Base-by-base conservation (phyloP, 331 rosid species). In the Acacia pycnantha region DNA sequence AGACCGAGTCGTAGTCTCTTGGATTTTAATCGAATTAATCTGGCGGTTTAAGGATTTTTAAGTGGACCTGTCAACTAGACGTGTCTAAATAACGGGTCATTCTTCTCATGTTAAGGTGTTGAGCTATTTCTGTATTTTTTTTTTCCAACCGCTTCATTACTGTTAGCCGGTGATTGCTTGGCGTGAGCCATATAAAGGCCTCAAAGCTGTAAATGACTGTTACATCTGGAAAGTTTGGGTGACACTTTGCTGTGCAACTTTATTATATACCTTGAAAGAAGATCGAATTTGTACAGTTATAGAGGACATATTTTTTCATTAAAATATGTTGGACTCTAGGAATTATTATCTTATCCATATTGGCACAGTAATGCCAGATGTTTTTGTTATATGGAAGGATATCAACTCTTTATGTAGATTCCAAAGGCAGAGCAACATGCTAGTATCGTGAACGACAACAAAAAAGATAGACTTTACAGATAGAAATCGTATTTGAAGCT, bases 1-100 rank as follows among this genome's bases (percentile, higher is more conserved):
- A 35, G 79, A 37, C 44, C 5, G 31, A 73, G 72, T 67, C 5
- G 58, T 26, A 10, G 51, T 70, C 80, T 70, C 66, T 64, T 70
- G 18, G 47, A 76, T 10, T 27, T 81, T 65, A 67, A 70, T 76
- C 74, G 43, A 58, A 71, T 65, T 46, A 4, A 77, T 62, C 77
- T 29, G 33, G 41, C 16, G 44, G 43, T 81, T 40, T 68, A 54
- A 26, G 53, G 70, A 77, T 81, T 73, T 53, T 77, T 66, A 33
- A 50, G 46, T 51, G 70, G 62, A 65, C 74, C 35, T 43, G 24
- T 50, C 24, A 51, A 37, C 71, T 75, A 31, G 29, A 69, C 18
- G 24, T 70, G 51, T 22, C 56, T 26, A 51, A 11, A 51, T 22
- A 48, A 16, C 33, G 11, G 33, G 31, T 43, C 56, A 22, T 80